Evolutionary conservation across 352 stramenopile species (phyloP), one percentile per base, ranked within the genome.

Genomic region (Globisporangium echinulatum): DNA sequence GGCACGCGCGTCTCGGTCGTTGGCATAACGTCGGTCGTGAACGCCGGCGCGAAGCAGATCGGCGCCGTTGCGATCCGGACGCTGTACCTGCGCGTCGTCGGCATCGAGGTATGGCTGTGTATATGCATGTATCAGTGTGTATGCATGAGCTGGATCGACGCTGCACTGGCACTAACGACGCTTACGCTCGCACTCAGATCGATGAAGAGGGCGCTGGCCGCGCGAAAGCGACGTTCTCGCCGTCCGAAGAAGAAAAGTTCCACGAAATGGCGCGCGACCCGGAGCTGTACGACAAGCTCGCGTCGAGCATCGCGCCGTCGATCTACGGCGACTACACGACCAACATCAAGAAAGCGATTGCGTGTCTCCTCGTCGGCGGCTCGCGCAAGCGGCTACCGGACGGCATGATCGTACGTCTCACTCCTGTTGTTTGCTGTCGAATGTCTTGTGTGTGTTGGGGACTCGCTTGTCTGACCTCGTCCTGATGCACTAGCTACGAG

Each of bases 361-460:
- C 99, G 51, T 82, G 99, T 1, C 98, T 99, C 95, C 77, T 99
- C 4, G 90, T 99, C 56, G 96, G 96, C 36, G 97, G 97, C 52
- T 96, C 99, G 8, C 96, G 99, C 74, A 99, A 99, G 77, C 88
- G 83, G 36, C 99, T 96, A 37, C 62, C 79, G 3, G 97, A 99
- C 61, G 97, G 97, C 17, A 99, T 99, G 77, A 92, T 25, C 25
- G 25, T 25, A 25, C 25, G 25, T 25, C 25, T 25, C 25, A 1
- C 25, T 25, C 25, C 25, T 25, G 25, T 25, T 25, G 25, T 25
- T 25, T 25, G 25, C 25, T 25, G 25, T 25, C 25, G 25, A 25
- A 25, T 25, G 25, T 25, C 25, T 25, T 25, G 25, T 25, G 25
- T 25, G 25, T 25, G 25, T 25, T 25, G 25, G 25, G 1, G 25